Evolutionary conservation across 257 asterid species (phyloP).

Genomic region (Gentiana straminea): DNA sequence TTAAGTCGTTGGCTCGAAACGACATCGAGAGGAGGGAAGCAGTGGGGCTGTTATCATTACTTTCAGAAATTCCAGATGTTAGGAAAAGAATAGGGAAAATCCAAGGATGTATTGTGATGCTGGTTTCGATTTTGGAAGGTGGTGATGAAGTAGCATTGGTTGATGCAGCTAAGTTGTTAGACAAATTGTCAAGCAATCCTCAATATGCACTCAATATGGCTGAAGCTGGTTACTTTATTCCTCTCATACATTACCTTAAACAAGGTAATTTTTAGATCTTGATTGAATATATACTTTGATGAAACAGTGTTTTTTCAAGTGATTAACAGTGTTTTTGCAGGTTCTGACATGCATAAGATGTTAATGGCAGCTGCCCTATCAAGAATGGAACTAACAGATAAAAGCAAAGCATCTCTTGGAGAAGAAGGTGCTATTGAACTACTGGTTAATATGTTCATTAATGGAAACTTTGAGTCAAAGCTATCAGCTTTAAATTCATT

Average conservation of each 20-base stretch:
- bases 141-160: slow-evolving; percentile 47
- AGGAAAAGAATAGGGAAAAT: slow-evolving; percentile 54
- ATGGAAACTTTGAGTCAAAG: slow-evolving; percentile 73
- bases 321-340: slow-evolving; percentile 21
- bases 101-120: slow-evolving; percentile 66
- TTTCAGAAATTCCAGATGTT: slow-evolving; percentile 35
- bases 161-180: slow-evolving; percentile 47
- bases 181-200: slow-evolving; percentile 52
- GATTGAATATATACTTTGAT: not conserved
- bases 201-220: slow-evolving; percentile 93
- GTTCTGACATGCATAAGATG: slow-evolving; percentile 82
- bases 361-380: slow-evolving; percentile 84
- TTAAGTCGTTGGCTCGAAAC: slow-evolving; percentile 55
- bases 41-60: slow-evolving; percentile 48
- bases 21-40: slow-evolving; percentile 68
- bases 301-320: not conserved
- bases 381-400: slow-evolving; percentile 68
- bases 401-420: slow-evolving; percentile 53
- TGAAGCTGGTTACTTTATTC: slow-evolving; percentile 89
- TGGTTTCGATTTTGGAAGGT: slow-evolving; percentile 56
- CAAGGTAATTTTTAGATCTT: slow-evolving; percentile 30
- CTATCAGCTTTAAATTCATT: slow-evolving; percentile 64
- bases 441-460: slow-evolving; percentile 61
- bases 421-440: slow-evolving; percentile 58
- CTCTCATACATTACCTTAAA: slow-evolving; percentile 53